Conservation (phyloP, 163 green algal species). For the Trebouxiophyceae sp. region DNA sequence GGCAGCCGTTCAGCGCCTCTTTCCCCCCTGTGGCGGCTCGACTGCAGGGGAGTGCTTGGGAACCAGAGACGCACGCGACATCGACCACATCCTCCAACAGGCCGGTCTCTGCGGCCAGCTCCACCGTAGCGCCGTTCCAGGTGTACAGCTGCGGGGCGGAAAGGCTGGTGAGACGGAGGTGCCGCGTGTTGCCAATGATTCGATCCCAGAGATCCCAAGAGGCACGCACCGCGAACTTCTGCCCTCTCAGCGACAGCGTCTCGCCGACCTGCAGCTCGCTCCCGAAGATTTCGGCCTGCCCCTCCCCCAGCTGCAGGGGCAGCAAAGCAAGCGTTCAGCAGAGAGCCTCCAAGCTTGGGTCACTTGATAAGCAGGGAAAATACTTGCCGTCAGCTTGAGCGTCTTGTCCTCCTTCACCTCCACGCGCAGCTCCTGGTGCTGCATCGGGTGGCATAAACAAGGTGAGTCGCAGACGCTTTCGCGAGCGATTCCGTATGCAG, state of each 20-base stretch:
- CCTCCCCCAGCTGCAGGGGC: conserved; percentile 44
- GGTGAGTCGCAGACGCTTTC: too few species aligned
- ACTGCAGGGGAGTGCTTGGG: too few species aligned
- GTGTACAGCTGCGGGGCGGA: conserved; percentile 69
- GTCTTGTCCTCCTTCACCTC: conserved; percentile 38
- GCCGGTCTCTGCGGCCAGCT: conserved; percentile 32
- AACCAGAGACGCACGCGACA: too few species aligned
- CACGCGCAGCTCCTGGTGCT: conserved; percentile 43
- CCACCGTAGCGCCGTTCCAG: conserved; percentile 51
- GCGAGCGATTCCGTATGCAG: too few species aligned
- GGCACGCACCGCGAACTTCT: conserved; percentile 51
- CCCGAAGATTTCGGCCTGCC: conserved; percentile 71
- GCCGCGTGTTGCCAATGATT: too few species aligned
- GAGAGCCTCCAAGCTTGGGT: too few species aligned
- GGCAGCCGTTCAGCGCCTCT: too few species aligned
- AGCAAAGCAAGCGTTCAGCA: background rate
- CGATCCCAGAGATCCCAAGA: background rate
- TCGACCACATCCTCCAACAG: too few species aligned
- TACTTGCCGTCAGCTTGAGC: conserved; percentile 34
- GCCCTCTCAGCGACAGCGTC: conserved; percentile 31
- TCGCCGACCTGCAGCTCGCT: conserved; percentile 49
- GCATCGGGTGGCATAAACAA: too few species aligned
- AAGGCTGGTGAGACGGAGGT: too few species aligned
- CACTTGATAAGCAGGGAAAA: too few species aligned
- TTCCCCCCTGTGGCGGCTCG: too few species aligned